Evolutionary conservation across 2,329 filamentous ascomycete genomes (phyloP).

Genomic region (Colletotrichum liaoningense): DNA sequence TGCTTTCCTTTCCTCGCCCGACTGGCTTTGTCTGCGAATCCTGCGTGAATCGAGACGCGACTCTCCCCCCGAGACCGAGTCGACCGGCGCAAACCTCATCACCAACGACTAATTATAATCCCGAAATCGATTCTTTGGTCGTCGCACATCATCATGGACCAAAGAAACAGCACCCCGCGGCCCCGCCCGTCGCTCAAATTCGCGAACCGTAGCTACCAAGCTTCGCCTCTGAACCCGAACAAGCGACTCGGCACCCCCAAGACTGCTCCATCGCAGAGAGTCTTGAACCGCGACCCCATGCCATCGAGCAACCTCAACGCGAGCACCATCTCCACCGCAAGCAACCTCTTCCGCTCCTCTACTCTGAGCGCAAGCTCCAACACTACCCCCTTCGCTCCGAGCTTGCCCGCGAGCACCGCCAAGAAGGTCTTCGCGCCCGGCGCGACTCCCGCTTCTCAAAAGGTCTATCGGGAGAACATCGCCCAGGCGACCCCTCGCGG

Average conservation of each 20-base stretch:
- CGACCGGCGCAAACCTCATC: constrained; percentile 17
- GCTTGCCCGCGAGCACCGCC: constrained; percentile 55
- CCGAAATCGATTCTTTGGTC: not conserved
- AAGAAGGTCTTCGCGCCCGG: constrained; percentile 61
- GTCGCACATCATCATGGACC: constrained; percentile 31
- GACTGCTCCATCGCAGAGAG: constrained; percentile 49
- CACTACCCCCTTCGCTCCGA: constrained; percentile 56
- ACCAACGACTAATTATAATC: constrained; percentile 22
- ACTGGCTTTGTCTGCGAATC: constrained; percentile 26
- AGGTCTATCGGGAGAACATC: constrained; percentile 57
- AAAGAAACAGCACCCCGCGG: constrained; percentile 49
- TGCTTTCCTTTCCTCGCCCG: constrained; percentile 5
- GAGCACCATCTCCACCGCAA: constrained; percentile 48
- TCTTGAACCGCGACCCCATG: constrained; percentile 49
- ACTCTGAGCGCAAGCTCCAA: constrained; percentile 47
- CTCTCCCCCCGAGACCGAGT: constrained; percentile 21
- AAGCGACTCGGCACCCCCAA: constrained; percentile 53
- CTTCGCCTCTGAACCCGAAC: constrained; percentile 48
- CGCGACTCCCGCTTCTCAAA: constrained; percentile 56
- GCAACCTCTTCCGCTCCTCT: constrained; percentile 57
- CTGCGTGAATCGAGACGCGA: constrained; percentile 33
- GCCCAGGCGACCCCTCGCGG: constrained; percentile 61
- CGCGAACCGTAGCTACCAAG: constrained; percentile 54
- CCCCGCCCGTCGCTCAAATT: constrained; percentile 55
- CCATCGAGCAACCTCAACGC: constrained; percentile 49